phyloP scores from a whole-genome alignment of 2,329 filamentous ascomycete genomes.

The Colletotrichum sp. region DNA sequence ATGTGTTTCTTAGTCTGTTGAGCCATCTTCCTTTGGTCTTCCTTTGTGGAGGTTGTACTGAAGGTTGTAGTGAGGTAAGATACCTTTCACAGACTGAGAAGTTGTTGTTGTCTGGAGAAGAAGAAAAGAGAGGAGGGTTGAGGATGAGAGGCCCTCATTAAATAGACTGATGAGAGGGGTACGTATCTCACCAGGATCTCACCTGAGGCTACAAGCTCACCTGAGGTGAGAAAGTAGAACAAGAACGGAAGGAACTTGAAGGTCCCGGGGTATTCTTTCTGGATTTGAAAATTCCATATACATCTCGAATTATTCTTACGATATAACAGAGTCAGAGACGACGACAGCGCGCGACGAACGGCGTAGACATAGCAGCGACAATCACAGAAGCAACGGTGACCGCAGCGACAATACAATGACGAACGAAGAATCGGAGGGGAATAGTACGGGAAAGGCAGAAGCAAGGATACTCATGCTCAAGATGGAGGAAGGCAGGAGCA shows the following conservation, averaged over 20 bases:
- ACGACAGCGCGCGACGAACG: too few species aligned
- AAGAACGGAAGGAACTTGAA: not conserved
- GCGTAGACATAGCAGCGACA: not conserved
- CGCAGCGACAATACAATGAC: not conserved
- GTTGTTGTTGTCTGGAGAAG: not conserved
- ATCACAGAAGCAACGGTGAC: not conserved
- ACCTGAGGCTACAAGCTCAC: not conserved
- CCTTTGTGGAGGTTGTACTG: not conserved
- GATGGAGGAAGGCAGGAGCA: accelerated
- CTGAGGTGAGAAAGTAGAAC: not conserved
- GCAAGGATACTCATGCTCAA: not conserved
- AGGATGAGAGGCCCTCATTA: not conserved
- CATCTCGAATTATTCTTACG: not conserved
- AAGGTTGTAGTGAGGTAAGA: not conserved
- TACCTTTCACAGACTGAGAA: not conserved
- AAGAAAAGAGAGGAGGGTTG: not conserved
- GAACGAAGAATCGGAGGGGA: not conserved
- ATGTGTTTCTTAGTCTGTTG: not conserved
- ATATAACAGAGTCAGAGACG: not conserved
- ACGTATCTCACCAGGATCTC: not conserved
- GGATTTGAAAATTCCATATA: not conserved
- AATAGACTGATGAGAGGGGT: not conserved
- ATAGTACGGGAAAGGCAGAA: not conserved
- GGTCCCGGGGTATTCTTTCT: not conserved
- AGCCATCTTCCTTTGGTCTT: not conserved